Conservation (phyloP, 495 filamentous ascomycete species). For the Penicillium cataractarum region DNA sequence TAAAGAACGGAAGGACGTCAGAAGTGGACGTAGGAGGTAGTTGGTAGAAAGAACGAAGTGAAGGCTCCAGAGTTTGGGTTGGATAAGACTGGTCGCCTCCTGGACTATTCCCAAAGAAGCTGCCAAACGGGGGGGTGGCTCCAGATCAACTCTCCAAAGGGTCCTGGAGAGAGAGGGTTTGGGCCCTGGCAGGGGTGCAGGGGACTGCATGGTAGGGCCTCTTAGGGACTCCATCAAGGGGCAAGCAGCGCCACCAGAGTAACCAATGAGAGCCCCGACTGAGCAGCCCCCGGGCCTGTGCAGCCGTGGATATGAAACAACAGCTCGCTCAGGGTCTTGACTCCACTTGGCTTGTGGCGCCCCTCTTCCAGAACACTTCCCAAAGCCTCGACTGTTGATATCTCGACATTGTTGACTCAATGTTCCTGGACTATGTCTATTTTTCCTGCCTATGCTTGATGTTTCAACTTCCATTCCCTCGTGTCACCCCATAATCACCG, state of each 20-base stretch:
- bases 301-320: slow-evolving; percentile 27
- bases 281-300: neutral
- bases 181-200: slow-evolving; percentile 17
- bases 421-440: neutral
- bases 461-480: neutral
- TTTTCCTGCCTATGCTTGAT: neutral
- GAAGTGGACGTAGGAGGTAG: slow-evolving; percentile 7
- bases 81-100: slow-evolving; percentile 9
- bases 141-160: slow-evolving; percentile 7
- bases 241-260: neutral
- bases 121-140: slow-evolving; percentile 12
- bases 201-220: too few species aligned
- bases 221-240: slow-evolving; percentile 5
- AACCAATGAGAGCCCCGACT: neutral
- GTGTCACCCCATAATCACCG: neutral
- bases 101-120: slow-evolving; percentile 13
- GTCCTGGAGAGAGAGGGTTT: slow-evolving; percentile 9
- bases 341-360: neutral
- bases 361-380: slow-evolving; percentile 5
- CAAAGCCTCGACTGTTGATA: neutral
- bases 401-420: neutral
- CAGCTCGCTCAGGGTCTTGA: slow-evolving; percentile 9
- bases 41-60: slow-evolving; percentile 10
- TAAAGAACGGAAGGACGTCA: slow-evolving; percentile 16
- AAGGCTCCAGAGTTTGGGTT: slow-evolving; percentile 10